Percentiles rank a stretch among this genome's conserved stretches.
phyloP scores from a whole-genome alignment of 208 protist species.

The Acanthamoeba triangularis region DNA sequence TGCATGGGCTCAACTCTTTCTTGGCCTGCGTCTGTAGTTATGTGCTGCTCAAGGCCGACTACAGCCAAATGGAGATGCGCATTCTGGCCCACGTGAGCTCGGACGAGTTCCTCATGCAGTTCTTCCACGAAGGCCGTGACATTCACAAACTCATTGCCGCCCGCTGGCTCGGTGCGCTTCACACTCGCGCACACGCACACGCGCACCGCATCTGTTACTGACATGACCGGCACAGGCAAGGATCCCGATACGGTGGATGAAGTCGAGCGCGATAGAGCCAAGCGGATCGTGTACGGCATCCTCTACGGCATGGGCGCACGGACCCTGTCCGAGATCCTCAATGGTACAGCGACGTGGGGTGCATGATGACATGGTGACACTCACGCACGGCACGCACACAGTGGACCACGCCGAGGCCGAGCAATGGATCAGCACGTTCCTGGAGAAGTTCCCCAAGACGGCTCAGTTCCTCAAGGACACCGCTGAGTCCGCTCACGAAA shows the following conservation, averaged over 20 bases:
- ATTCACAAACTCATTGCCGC: conserved; percentile 69
- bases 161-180: conserved; percentile 22
- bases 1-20: neutral
- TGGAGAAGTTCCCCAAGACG: conserved; percentile 70
- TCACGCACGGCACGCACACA: neutral
- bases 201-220: too few species aligned
- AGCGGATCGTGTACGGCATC: conserved; percentile 72
- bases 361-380: neutral
- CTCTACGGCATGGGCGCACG: conserved; percentile 68
- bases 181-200: too few species aligned
- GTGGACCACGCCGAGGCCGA: conserved; percentile 48
- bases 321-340: conserved; percentile 48
- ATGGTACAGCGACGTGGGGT: neutral
- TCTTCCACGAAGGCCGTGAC: conserved; percentile 61
- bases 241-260: conserved; percentile 28
- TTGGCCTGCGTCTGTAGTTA: neutral
- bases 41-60: conserved; percentile 67
- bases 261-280: conserved; percentile 35
- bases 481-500: neutral
- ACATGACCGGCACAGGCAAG: neutral
- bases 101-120: conserved; percentile 53
- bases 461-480: conserved; percentile 57
- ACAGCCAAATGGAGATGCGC: conserved; percentile 76
- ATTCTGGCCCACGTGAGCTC: conserved; percentile 65
- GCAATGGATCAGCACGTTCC: conserved; percentile 29